Evolutionary conservation across 768 basidiomycete genomes (phyloP).

Genomic region (Termitomyces sp.): DNA sequence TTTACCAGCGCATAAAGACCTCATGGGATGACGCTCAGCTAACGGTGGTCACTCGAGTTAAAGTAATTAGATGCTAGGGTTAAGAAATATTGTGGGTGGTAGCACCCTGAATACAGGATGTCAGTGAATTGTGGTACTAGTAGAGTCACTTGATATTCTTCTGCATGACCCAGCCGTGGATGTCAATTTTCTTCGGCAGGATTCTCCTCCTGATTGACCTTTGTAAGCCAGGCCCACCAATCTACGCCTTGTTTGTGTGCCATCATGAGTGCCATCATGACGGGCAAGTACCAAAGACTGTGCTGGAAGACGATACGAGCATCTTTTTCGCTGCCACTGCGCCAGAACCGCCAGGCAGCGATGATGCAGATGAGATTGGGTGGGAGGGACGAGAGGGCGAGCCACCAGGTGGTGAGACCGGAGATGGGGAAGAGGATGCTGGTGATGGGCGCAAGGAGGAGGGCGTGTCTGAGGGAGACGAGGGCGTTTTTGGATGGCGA

Average conservation of each 20-base stretch:
- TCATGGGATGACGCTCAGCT: too few relatives aligned
- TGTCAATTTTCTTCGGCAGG: too few relatives aligned
- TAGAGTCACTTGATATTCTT: too few relatives aligned
- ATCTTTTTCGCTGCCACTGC: conserved; percentile 62
- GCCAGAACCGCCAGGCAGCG: conserved; percentile 75
- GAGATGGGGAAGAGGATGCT: conserved; percentile 80
- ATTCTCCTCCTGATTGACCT: too few relatives aligned
- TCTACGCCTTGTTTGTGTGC: conserved; percentile 84
- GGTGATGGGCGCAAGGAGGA: conserved; percentile 73
- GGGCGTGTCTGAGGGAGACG: conserved; percentile 79
- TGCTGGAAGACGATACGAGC: conserved; percentile 77
- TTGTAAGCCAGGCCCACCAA: conserved; percentile 57
- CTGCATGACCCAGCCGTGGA: too few relatives aligned
- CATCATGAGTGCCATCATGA: conserved; percentile 90
- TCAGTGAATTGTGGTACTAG: too few relatives aligned
- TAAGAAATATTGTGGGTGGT: too few relatives aligned
- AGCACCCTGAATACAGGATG: too few relatives aligned
- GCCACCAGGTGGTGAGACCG: conserved; percentile 89
- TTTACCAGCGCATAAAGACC: too few relatives aligned
- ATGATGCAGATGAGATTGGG: conserved; percentile 70
- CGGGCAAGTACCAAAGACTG: conserved; percentile 87
- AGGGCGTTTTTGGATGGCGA: conserved; percentile 75
- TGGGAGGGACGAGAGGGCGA: conserved; percentile 68
- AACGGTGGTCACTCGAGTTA: too few relatives aligned
- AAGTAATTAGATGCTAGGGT: too few relatives aligned